Base-by-base conservation (phyloP, 1,284 basidiomycete genomes). In the Leccinum pachyderme region DNA sequence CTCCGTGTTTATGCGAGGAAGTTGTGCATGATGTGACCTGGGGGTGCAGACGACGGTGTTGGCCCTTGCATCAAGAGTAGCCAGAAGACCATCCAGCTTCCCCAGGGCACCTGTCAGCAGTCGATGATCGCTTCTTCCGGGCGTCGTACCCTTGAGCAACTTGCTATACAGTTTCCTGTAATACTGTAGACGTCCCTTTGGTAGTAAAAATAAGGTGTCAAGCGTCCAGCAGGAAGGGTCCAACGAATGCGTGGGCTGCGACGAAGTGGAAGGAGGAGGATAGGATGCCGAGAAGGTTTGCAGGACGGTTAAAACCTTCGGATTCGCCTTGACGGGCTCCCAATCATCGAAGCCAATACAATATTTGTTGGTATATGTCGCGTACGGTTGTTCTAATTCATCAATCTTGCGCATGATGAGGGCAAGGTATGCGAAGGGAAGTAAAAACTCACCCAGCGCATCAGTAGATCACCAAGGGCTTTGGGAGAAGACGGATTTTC, bases 401-500 rank as follows among this genome's bases (percentile, higher is more conserved):
- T 93, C 89, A 61, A 97, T 91, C 93, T 96, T 57, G n/a, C 8
- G 46, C 24, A 15, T 13, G 33, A 33, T 70, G 51, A 64, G 61
- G 54, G 55, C 43, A 54, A 25, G 28, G 49, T 18, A 37, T 49
- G 33, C 49, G 43, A 28, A 55, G 51, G 45, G 47, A 56, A 49
- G 43, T 41, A 31, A 15, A 27, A 47, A 66, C 73, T 64, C 63
- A 96, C 94, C 96, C 95, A 99, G 74, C 91, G 87, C 91, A 98
- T 98, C 56, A 99, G 80, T 47, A 99, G 76, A 72, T 98, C 96
- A 48, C 96, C 96, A 22, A 99, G 81, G 11, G 91, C 93, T 70
- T 96, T 97, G 13, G 96, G 93, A n/a, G 91, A 93, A 1, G 93
- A 87, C 0, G 95, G 95, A 72, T 90, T 93, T 45, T 90, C 84